Evolutionary conservation across 2,329 filamentous ascomycete species (phyloP), one percentile per base, ranked within the genome.

Genomic region (Nothophoma quercina): DNA sequence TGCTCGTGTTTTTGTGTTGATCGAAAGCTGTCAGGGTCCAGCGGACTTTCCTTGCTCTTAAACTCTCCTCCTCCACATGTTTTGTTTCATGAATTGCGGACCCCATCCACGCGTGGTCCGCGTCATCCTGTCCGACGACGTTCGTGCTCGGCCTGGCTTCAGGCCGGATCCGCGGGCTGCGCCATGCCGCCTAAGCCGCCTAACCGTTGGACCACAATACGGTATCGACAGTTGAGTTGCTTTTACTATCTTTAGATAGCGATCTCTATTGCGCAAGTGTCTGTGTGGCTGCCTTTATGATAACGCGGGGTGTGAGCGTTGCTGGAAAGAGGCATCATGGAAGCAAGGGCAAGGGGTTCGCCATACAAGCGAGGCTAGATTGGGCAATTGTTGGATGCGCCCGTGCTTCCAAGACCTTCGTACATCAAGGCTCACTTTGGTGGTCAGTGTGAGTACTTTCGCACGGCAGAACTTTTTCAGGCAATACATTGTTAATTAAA

Each of bases 31-130:
- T 29, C 43, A 53, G 50, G 50, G 43, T 53, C 43, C 38, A 53
- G 33, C 26, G 28, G 50, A 19, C 38, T 39, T 43, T 21, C 22
- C 32, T 39, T 34, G 33, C 33, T 53, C 50, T 53, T 53, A 48
- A 53, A 30, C 38, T 25, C 23, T 16, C 32, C 39, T 22, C 26
- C 50, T 43, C 38, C 50, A 42, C 38, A 39, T 41, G 38, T 42
- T 35, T 39, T 29, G 50, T 53, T 53, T 53, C 50, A 53, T 48
- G 38, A 53, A 53, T 43, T 48, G 50, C 50, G 50, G 50, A 53
- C 44, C 50, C 50, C 42, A 44, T 53, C 38, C 43, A 47, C 50
- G 43, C 36, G 44, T 47, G 35, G 50, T 52, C 50, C 50, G 43
- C 50, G 50, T 53, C 50, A 53, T 48, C n/a, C 50, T 43, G 43